A percentile compares a stretch with the other conserved stretches of the same genome.
Conservation (phyloP, 495 filamentous ascomycete genomes). For the Hyaloscypha hepaticicola region DNA sequence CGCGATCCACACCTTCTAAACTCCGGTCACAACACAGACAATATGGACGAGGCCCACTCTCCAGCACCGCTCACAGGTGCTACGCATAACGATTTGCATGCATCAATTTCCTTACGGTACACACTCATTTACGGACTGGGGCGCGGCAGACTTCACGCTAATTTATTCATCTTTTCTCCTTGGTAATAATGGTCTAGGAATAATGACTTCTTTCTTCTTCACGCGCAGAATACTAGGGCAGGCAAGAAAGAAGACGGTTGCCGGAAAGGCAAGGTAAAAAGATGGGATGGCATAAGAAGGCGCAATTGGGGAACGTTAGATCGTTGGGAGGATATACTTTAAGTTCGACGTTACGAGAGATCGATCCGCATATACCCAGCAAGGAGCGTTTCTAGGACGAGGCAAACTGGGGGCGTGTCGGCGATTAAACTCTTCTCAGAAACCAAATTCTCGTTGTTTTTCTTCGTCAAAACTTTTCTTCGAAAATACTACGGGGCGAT, state of each 20-base stretch:
- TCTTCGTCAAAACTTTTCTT: not conserved
- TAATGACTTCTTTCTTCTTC: not conserved
- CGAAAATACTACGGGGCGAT: not conserved
- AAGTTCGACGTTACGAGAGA: not conserved
- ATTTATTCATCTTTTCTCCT: not conserved
- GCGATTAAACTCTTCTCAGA: not conserved
- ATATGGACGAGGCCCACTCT: slow-evolving; percentile 7
- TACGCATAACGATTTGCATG: not conserved
- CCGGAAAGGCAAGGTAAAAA: not conserved
- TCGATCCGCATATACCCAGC: not conserved
- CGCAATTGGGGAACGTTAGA: slow-evolving; percentile 7
- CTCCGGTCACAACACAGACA: slow-evolving; percentile 13
- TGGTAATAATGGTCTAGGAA: not conserved
- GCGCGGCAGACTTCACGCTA: slow-evolving; percentile 15
- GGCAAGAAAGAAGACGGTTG: not conserved
- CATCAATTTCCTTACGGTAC: not conserved
- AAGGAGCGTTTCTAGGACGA: not conserved
- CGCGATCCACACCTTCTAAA: slow-evolving; percentile 15
- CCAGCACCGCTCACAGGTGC: not conserved
- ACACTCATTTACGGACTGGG: slow-evolving; percentile 24
- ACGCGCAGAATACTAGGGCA: not conserved
- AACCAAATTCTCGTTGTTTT: not conserved
- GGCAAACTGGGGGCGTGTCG: not conserved
- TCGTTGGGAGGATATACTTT: slow-evolving; percentile 2
- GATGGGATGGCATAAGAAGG: not conserved